Percentiles rank a stretch among this genome's conserved stretches.
phyloP scores from a whole-genome alignment of 2,329 filamentous ascomycete species.

The Fusarium tricinctum region DNA sequence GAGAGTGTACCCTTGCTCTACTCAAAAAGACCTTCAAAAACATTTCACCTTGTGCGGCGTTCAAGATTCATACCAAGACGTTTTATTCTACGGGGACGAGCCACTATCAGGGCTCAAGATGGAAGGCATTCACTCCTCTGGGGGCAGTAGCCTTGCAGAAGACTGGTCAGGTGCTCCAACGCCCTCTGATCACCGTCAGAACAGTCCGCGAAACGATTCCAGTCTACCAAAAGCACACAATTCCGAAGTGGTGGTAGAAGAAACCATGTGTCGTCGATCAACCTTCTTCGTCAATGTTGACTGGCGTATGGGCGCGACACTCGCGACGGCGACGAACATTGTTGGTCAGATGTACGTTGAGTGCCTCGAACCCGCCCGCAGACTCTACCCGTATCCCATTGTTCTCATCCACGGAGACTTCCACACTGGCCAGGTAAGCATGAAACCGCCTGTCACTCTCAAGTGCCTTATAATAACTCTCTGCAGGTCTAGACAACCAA shows the following conservation, averaged over 20 bases:
- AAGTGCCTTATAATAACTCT: not conserved
- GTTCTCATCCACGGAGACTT: slow-evolving; percentile 56
- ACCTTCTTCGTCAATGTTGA: slow-evolving; percentile 50
- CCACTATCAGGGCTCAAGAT: slow-evolving; percentile 1
- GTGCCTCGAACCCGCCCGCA: slow-evolving; percentile 42
- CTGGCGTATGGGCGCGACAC: slow-evolving; percentile 34
- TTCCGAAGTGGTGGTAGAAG: not conserved
- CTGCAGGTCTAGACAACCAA: slow-evolving; percentile 60
- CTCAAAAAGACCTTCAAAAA: not conserved
- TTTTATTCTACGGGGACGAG: slow-evolving; percentile 3
- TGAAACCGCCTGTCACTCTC: no score
- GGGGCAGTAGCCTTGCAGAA: not conserved
- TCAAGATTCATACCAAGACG: slow-evolving; percentile 3
- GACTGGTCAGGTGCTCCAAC: not conserved
- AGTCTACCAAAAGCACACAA: not conserved
- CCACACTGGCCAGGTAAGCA: slow-evolving; percentile 53
- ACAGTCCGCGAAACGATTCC: not conserved
- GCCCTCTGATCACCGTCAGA: not conserved
- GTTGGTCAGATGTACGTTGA: slow-evolving; percentile 57
- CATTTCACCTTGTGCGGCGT: not conserved
- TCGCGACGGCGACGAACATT: slow-evolving; percentile 33
- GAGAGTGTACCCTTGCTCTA: not conserved
- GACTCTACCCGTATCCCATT: slow-evolving; percentile 45
- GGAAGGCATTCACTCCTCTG: not conserved
- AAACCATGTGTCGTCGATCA: slow-evolving; percentile 31